phyloP scores from a whole-genome alignment of 306 rosid species.

The Castanea crenata region DNA sequence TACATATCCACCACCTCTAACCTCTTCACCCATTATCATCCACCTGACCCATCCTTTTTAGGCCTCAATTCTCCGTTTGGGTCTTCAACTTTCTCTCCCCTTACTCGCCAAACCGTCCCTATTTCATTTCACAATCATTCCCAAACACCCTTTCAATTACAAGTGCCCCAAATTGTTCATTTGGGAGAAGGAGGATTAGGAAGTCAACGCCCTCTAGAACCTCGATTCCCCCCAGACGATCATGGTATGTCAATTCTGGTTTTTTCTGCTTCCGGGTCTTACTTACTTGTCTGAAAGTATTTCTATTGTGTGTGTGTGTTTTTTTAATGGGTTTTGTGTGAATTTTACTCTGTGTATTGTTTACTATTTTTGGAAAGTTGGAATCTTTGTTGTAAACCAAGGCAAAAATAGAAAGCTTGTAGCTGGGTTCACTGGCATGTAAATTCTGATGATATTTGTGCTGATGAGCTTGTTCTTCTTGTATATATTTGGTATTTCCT shows the following conservation, averaged over 20 bases:
- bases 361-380: not conserved
- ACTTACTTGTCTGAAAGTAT: not conserved
- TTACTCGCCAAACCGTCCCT: not conserved
- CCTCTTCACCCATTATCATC: slow-evolving; percentile 27
- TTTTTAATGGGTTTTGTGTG: not conserved
- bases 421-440: too few species aligned
- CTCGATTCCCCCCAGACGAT: slow-evolving; percentile 32
- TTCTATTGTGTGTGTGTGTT: too few species aligned
- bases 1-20: slow-evolving; percentile 52
- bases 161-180: slow-evolving; percentile 7
- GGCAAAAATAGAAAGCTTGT: not conserved
- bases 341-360: not conserved
- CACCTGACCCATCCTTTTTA: slow-evolving; percentile 11
- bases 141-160: not conserved
- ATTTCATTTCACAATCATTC: slow-evolving; percentile 22
- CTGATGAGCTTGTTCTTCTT: too few species aligned
- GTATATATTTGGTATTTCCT: too few species aligned
- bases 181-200: not conserved
- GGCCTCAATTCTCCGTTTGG: slow-evolving; percentile 12
- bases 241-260: slow-evolving; percentile 31
- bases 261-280: not conserved
- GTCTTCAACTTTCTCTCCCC: slow-evolving; percentile 3
- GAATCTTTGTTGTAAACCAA: not conserved
- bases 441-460: too few species aligned
- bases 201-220: slow-evolving; percentile 33